phyloP scores from a whole-genome alignment of 495 filamentous ascomycete species.

The Penicillium goetzii region DNA sequence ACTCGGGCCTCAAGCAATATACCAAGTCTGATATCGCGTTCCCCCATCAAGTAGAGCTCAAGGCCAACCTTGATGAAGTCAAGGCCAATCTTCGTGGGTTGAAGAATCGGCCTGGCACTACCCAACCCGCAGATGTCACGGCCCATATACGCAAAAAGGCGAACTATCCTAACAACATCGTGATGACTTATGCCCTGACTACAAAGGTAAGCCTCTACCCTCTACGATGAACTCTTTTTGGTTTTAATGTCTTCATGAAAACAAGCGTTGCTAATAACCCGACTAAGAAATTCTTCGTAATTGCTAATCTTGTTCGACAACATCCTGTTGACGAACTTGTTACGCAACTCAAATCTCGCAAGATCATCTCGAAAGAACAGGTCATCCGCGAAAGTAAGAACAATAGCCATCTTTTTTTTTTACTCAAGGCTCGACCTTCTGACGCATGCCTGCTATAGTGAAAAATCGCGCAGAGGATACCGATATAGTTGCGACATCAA shows the following conservation, averaged over 20 bases:
- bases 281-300: conserved; percentile 73
- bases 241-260: background rate
- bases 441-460: conserved; percentile 55
- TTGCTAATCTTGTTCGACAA: conserved; percentile 73
- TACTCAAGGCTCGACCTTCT: background rate
- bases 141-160: conserved; percentile 67
- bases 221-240: background rate
- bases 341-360: conserved; percentile 61
- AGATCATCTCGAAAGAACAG: conserved; percentile 76
- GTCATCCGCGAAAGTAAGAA: conserved; percentile 83
- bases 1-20: conserved; percentile 56
- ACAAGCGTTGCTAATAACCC: background rate
- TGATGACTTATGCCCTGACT: conserved; percentile 91
- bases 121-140: conserved; percentile 89
- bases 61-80: conserved; percentile 83
- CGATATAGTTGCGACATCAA: conserved; percentile 85
- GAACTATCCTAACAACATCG: conserved; percentile 73
- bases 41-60: conserved; percentile 88
- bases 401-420: background rate
- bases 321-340: conserved; percentile 75
- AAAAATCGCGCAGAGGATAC: conserved; percentile 78
- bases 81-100: conserved; percentile 89
- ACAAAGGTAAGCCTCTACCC: conserved; percentile 62
- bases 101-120: conserved; percentile 94
- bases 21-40: conserved; percentile 77